phyloP scores from a whole-genome alignment of 176 grass and related monocot species.

The Echinochloa phyllopogon region DNA sequence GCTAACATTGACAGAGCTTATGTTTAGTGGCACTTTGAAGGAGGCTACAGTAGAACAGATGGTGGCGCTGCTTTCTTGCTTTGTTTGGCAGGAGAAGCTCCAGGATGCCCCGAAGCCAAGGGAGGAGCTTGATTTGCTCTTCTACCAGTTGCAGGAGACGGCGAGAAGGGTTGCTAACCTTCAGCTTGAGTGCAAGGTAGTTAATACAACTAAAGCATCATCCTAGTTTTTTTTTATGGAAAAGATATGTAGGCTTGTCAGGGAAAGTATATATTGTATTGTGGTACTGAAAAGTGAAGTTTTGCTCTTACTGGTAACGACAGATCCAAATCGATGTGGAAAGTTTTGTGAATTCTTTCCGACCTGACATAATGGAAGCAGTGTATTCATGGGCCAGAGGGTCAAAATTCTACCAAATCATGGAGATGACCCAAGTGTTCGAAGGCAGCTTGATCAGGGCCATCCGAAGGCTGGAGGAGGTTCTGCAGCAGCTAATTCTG shows the following conservation, averaged over 20 bases:
- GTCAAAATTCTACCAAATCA: constrained; percentile 85
- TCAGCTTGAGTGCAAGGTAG: constrained; percentile 91
- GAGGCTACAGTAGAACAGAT: constrained; percentile 86
- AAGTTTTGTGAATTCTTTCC: constrained; percentile 79
- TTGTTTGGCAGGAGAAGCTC: constrained; percentile 94
- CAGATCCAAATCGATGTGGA: constrained; percentile 92
- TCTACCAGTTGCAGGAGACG: constrained; percentile 57
- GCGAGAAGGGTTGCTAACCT: constrained; percentile 58
- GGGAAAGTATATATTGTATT: background rate
- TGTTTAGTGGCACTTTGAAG: constrained; percentile 88
- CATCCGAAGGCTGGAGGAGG: constrained; percentile 87
- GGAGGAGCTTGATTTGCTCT: constrained; percentile 76
- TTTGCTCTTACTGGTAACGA: background rate
- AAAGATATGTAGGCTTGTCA: background rate
- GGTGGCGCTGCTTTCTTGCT: constrained; percentile 92
- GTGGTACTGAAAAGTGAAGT: background rate
- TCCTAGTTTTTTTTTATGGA: background rate
- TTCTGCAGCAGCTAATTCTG: constrained; percentile 91
- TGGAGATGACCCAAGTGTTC: constrained; percentile 88
- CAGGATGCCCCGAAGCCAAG: constrained; percentile 82
- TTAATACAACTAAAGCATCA: constrained; percentile 15
- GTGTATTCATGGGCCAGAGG: constrained; percentile 88
- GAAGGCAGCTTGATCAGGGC: constrained; percentile 97
- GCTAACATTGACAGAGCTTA: constrained; percentile 85
- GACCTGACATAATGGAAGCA: constrained; percentile 87